Conservation (phyloP, 2,329 filamentous ascomycete species). For the Rhynchosporium secalis region DNA sequence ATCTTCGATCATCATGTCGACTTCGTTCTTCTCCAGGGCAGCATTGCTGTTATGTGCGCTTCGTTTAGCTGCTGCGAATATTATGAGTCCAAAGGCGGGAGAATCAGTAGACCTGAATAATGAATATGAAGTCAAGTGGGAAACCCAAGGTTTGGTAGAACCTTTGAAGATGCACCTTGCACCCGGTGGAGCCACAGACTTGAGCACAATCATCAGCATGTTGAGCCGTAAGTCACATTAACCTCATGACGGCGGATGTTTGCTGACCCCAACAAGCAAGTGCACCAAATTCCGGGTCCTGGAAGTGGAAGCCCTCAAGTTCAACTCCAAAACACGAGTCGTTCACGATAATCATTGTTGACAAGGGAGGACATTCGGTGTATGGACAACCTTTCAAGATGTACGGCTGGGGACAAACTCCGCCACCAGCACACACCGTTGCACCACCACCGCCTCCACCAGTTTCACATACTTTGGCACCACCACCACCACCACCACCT, state of each 20-base stretch:
- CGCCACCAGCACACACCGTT: neutral
- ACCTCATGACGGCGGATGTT: neutral
- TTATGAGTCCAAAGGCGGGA: constrained; percentile 10
- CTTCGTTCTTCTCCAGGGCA: constrained; percentile 12
- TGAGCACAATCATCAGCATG: constrained; percentile 13
- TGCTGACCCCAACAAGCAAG: constrained; percentile 8
- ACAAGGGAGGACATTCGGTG: constrained; percentile 10
- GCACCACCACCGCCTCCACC: neutral
- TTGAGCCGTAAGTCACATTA: constrained; percentile 10
- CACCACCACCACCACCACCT: constrained; percentile 3
- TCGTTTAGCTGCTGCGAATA: constrained; percentile 8
- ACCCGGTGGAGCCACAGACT: constrained; percentile 11
- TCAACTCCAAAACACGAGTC: neutral
- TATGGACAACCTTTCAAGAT: constrained; percentile 14
- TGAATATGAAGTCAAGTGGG: constrained; percentile 10
- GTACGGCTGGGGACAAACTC: constrained; percentile 1
- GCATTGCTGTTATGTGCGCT: constrained; percentile 6
- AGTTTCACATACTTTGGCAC: neutral
- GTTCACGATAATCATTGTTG: constrained; percentile 10
- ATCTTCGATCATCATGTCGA: constrained; percentile 10
- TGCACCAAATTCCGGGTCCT: constrained; percentile 4
- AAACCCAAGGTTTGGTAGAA: neutral
- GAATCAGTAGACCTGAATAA: constrained; percentile 7
- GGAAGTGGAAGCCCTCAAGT: constrained; percentile 7
- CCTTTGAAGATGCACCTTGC: constrained; percentile 12